Evolutionary conservation across 2,329 filamentous ascomycete genomes (phyloP), one percentile per base, ranked within the genome.

Genomic region (Verticillium albo-atrum): DNA sequence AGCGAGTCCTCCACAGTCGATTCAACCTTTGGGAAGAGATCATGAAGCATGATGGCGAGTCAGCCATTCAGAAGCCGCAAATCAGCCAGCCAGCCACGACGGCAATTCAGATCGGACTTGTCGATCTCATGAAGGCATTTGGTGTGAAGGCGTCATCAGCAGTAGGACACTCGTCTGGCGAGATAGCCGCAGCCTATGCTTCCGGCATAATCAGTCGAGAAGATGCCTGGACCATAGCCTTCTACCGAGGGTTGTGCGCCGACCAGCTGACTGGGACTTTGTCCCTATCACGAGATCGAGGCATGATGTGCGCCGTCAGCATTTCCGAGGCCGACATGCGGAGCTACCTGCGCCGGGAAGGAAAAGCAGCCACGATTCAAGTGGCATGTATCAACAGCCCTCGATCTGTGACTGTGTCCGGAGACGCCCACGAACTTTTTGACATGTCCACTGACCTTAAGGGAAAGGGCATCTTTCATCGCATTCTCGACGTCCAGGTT

Each of bases 311-410:
- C 58, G 77, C 72, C 0, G 73, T 76, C 1, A 71, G 72, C 1
- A 66, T 78, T 57, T 72, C 72, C 0, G 26, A 61, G 1, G 59
- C 65, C 1, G 68, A 74, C 5, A 67, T 68, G 4, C 37, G 66
- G 3, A 57, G 60, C 1, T 72, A 74, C 42, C 65, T 78, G 6
- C n/a, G 14, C 14, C 5, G n/a, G n/a, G 51, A 58, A 2, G 58
- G 56, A 0, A 56, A 59, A 1, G 26, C 54, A 0, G 64, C 66
- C 23, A 63, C 63, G 3, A 69, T 72, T 1, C 70, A 74, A 28
- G 63, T 81, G 27, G 77, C 78, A 14, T 80, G 78, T 59, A 66
- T 79, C 63, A 81, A 80, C 65, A 78, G 77, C 56, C 75, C 75
- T 6, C 67, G 64, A 0, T 79, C 75, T 12, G 69, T 75, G 23